Percentiles rank a stretch among this genome's conserved stretches.
These are phyloP conservation scores for Dipteronia sinensis DNA, from an alignment of 345 rosid species.

Conservation along the genomic window DNA sequence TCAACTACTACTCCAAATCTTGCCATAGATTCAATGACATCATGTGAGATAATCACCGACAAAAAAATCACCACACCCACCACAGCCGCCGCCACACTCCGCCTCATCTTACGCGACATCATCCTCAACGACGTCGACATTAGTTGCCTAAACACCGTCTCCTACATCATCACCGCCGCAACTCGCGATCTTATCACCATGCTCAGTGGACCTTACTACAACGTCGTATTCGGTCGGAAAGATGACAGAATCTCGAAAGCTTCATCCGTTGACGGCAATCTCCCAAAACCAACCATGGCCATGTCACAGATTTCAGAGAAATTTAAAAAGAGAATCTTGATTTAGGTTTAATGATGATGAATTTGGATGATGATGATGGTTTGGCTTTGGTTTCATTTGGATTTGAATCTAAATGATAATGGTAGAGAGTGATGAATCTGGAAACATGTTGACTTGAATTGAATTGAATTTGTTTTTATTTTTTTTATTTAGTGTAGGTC, in stretches of 20 bases:
- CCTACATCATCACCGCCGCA: conserved; percentile 80
- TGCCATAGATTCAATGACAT: no score
- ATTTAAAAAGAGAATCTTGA: conserved; percentile 54
- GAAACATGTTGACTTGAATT: no score
- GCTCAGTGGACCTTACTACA: conserved; percentile 76
- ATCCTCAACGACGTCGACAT: conserved; percentile 82
- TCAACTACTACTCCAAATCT: no score
- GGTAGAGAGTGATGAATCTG: no score
- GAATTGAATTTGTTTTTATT: no score
- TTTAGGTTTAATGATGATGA: no score
- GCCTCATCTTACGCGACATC: conserved; percentile 84
- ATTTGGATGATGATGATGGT: no score
- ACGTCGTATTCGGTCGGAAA: conserved; percentile 68
- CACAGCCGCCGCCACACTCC: conserved; percentile 83
- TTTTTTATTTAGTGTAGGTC: no score
- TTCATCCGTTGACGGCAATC: conserved; percentile 37
- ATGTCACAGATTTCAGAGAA: conserved; percentile 48
- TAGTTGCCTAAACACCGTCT: conserved; percentile 75
- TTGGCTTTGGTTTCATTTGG: no score
- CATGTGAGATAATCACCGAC: no score
- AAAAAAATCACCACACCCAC: no score
- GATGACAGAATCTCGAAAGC: conserved; percentile 61
- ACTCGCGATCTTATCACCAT: conserved; percentile 73
- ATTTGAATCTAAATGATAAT: no score
- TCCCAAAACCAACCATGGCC: conserved; percentile 51